Percentiles rank a stretch among this genome's conserved stretches.
These are phyloP conservation scores for Pseudodiploospora longispora DNA, from an alignment of 2,329 filamentous ascomycete genomes.

Conservation along the genomic window DNA sequence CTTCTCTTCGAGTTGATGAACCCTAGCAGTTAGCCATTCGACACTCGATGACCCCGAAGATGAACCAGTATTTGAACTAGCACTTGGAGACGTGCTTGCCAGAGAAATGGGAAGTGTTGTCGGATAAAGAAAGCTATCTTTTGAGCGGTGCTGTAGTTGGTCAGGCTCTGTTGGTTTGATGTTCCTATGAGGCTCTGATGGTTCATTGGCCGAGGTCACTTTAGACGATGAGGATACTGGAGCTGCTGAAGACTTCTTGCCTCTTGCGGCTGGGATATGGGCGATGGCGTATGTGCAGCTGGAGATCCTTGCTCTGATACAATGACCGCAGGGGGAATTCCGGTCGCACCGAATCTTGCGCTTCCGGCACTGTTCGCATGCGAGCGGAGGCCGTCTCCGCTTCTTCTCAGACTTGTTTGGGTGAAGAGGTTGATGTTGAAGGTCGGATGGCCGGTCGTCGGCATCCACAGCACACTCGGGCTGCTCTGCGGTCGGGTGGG, in stretches of 20 bases:
- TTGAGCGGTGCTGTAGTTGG: background rate
- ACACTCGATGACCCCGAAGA: constrained; percentile 17
- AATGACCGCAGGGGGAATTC: constrained; percentile 50
- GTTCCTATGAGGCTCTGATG: background rate
- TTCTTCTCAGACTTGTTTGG: constrained; percentile 23
- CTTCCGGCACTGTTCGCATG: constrained; percentile 49
- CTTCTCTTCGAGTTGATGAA: constrained; percentile 36
- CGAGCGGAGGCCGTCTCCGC: constrained; percentile 33
- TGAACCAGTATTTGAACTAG: constrained; percentile 18
- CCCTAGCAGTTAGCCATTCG: constrained; percentile 28
- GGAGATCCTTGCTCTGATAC: constrained; percentile 45
- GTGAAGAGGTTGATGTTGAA: background rate
- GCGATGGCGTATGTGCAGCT: constrained; percentile 44
- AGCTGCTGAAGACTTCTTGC: constrained; percentile 11
- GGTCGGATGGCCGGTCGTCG: too few relatives aligned
- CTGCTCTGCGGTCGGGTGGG: too few relatives aligned
- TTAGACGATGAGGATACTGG: background rate
- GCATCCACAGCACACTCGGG: too few relatives aligned
- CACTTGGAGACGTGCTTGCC: constrained; percentile 15
- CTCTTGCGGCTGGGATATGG: constrained; percentile 22
- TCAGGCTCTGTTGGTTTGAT: background rate
- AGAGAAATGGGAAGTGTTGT: background rate
- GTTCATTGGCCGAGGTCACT: background rate
- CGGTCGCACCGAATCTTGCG: constrained; percentile 57
- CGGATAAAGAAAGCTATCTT: too few relatives aligned